Evolutionary conservation across 129 eudicot species (phyloP).

Genomic region (Calendula officinalis): DNA sequence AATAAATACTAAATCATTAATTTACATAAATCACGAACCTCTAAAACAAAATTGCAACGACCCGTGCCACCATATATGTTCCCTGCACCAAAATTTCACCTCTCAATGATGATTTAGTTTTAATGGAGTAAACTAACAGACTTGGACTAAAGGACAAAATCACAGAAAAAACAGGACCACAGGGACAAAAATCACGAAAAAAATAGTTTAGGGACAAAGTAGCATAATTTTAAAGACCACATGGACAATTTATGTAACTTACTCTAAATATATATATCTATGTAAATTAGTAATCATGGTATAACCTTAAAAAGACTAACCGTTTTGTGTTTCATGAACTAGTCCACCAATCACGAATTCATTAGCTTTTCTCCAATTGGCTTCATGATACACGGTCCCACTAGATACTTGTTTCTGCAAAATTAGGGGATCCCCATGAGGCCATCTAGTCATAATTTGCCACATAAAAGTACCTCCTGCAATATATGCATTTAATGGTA

Average conservation of each 20-base stretch:
- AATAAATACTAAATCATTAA: neutral
- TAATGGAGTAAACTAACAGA: too few relatives aligned
- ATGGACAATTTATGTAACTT: too few relatives aligned
- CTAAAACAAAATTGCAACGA: slow-evolving; percentile 2
- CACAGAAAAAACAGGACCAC: too few relatives aligned
- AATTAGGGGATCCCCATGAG: neutral
- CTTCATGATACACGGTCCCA: neutral
- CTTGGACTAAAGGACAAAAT: too few relatives aligned
- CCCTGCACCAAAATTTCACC: neutral
- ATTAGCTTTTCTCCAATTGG: neutral
- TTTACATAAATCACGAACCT: neutral
- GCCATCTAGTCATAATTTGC: neutral
- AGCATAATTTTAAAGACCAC: too few relatives aligned
- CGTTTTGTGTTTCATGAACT: neutral
- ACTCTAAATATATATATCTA: neutral
- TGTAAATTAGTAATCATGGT: neutral
- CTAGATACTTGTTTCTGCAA: slow-evolving; percentile 10
- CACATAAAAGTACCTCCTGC: neutral
- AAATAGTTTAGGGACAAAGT: neutral
- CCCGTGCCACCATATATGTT: neutral
- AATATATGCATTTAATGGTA: slow-evolving; percentile 5
- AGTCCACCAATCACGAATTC: neutral
- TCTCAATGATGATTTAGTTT: neutral
- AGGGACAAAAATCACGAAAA: too few relatives aligned
- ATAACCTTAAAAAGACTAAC: neutral